Percentiles rank a stretch among this genome's conserved stretches.
Conservation (phyloP, 495 filamentous ascomycete species). For the Tuber aestivum region DNA sequence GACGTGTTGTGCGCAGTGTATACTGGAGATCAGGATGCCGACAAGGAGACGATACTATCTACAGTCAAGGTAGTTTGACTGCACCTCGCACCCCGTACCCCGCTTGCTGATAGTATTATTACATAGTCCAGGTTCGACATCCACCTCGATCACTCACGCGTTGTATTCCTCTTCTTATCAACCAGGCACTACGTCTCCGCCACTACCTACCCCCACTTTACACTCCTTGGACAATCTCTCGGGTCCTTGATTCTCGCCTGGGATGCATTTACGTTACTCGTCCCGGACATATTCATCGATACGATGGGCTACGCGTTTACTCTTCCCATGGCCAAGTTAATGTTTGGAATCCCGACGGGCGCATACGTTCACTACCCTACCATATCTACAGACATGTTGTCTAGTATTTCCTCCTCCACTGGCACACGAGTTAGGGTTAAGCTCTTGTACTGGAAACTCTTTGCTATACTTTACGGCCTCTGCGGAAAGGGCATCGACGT, state of each 20-base stretch:
- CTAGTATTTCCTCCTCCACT: slow-evolving; percentile 59
- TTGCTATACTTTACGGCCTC: slow-evolving; percentile 71
- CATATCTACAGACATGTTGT: slow-evolving; percentile 96
- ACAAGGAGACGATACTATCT: slow-evolving; percentile 69
- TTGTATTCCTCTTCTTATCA: slow-evolving; percentile 82
- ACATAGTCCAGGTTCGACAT: slow-evolving; percentile 92
- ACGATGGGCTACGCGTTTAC: slow-evolving; percentile 98
- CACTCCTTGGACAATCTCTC: slow-evolving; percentile 84
- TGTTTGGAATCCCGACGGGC: slow-evolving; percentile 81
- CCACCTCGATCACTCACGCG: slow-evolving; percentile 69
- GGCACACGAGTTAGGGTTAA: slow-evolving; percentile 51
- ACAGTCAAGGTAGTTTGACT: slow-evolving; percentile 58
- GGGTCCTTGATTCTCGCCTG: slow-evolving; percentile 80
- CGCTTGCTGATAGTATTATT: slow-evolving; percentile 13
- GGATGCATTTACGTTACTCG: slow-evolving; percentile 86
- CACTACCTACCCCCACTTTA: slow-evolving; percentile 84
- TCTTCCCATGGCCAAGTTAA: slow-evolving; percentile 69
- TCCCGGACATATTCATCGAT: slow-evolving; percentile 90
- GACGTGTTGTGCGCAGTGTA: slow-evolving; percentile 85
- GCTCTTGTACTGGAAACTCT: slow-evolving; percentile 84
- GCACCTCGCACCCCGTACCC: neutral
- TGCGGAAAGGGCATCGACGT: slow-evolving; percentile 78
- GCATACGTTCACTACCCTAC: slow-evolving; percentile 98
- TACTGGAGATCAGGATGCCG: slow-evolving; percentile 84
- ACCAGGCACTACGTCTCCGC: slow-evolving; percentile 78